phyloP scores from a whole-genome alignment of 768 basidiomycete genomes.

The Rhodotorula kratochvilovae region DNA sequence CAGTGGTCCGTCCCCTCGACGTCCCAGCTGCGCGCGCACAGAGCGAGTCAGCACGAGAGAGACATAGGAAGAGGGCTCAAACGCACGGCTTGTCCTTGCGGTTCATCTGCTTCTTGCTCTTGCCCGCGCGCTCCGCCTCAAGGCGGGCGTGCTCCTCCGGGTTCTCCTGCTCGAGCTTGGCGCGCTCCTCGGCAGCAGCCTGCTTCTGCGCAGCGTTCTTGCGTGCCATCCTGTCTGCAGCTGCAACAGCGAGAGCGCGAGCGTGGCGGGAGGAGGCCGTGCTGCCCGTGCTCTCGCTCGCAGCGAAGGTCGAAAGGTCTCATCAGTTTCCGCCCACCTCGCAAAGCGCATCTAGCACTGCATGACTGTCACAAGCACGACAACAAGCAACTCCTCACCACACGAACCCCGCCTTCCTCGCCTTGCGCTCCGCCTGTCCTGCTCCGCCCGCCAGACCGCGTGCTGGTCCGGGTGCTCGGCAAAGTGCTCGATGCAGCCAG shows the following conservation, averaged over 20 bases:
- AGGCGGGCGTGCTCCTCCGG: conserved; percentile 19
- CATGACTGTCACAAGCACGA: background rate
- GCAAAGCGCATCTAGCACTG: too few relatives aligned
- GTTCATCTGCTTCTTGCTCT: conserved; percentile 69
- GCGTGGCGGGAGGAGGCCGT: background rate
- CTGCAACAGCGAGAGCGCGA: background rate
- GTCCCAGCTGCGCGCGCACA: background rate
- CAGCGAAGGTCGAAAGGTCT: background rate
- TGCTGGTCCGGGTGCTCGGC: background rate
- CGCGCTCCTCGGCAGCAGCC: conserved; percentile 11
- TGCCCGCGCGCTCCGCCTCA: conserved; percentile 21
- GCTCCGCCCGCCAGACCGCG: background rate
- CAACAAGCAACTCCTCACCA: background rate
- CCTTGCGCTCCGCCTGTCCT: conserved; percentile 8
- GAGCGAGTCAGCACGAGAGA: background rate
- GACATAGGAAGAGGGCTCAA: background rate
- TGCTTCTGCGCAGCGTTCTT: conserved; percentile 37
- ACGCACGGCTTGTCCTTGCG: conserved; percentile 89
- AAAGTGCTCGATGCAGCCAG: conserved; percentile 6
- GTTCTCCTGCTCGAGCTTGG: conserved; percentile 25
- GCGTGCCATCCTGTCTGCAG: conserved; percentile 28
- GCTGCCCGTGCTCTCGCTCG: background rate
- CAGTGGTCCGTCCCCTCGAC: conserved; percentile 52
- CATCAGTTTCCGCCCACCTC: background rate
- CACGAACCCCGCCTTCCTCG: background rate